Evolutionary conservation across 2,329 filamentous ascomycete species (phyloP), one percentile per base, ranked within the genome.

Genomic region (Fusarium sulawesiense): DNA sequence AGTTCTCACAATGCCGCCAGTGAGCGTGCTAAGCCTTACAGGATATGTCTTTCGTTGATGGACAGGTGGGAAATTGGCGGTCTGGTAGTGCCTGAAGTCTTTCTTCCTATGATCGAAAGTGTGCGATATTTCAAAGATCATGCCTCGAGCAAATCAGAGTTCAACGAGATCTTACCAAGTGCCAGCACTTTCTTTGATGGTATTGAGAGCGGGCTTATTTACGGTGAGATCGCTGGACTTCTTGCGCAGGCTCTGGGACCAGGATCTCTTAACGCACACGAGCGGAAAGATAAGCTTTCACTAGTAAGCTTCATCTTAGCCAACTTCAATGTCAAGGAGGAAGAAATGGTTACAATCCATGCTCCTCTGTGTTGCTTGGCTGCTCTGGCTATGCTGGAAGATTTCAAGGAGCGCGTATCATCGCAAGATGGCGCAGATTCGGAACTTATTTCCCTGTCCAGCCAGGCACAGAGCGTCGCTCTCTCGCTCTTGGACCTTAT

Each of bases 41-140:
- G 94, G 60, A 93, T 98, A 68, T 97, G 94, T 75, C 86, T 98
- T 4, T 98, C 97, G 18, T 84, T 99, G 55, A 98, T 99, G 96
- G 96, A 99, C 80, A 90, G 94, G 62, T 98, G 94, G 94, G 96
- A 99, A 78, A 95, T 99, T 70, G 96, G 96, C 30, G 93, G 93
- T 3, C 85, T 95, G 20, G 90, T 99, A 48, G 91, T 98, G 3
- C 93, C 94, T 0, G 91, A 93, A 65, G 88, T 98, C 16, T 98
- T 99, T 76, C 84, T 98, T 16, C 92, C 94, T 6, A 90, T 95
- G 27, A 88, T 99, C 73, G 87, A 91, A 76, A 97, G 91, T 73
- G 91, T 97, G 40, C 89, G 91, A 70, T 83, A 85, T 47, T 98
- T 94, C 81, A 91, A 94, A 78, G 82, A 83, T 27, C 83, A 83